Evolutionary conservation across 441 rosid genomes (phyloP), one percentile per base, ranked within the genome.

Genomic region (Biscutella auriculata): DNA sequence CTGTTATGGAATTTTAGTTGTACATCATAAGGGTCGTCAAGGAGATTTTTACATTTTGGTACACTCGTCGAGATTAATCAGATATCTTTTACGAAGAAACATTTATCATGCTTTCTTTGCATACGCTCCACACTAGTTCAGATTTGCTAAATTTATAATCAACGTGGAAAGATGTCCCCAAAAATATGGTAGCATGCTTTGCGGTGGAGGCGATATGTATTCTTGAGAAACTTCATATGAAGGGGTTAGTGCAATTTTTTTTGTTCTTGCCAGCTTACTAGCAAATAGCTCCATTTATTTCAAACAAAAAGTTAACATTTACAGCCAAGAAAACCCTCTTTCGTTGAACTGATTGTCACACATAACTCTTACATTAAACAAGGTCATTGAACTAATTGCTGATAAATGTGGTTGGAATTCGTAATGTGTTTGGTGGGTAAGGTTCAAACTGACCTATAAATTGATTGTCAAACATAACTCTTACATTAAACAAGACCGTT

Each of bases 31-130:
- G 77, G 98, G 98, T 48, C 90, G 95, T 52, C 98, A 80, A 73
- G 96, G 96, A 71, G 98, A 92, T 69, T 92, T 85, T 73, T 92
- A 88, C 76, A 88, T 92, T 61, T 73, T 92, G 83, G 98, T 92
- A 65, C 72, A 87, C 26, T 39, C 65, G 15, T 33, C 13, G 17
- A 56, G 46, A 68, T 53, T 27, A 6, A 27, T n/a, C 30, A 66
- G 25, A 29, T 50, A 53, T 9, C 26, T 9, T 71, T 23, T 53
- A 46, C 63, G 36, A 71, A 42, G 51, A 53, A 53, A 36, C 7
- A 17, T 15, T 6, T 65, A 29, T 53, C 43, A 23, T 30, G 21
- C 19, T 52, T 48, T 53, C 48, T 53, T 13, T 37, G 17, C 10
- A 34, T 16, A 32, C 48, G 27, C 27, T 25, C 15, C 27, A 51